phyloP scores from a whole-genome alignment of 345 rosid genomes.

The Eucalyptus tenuipes region DNA sequence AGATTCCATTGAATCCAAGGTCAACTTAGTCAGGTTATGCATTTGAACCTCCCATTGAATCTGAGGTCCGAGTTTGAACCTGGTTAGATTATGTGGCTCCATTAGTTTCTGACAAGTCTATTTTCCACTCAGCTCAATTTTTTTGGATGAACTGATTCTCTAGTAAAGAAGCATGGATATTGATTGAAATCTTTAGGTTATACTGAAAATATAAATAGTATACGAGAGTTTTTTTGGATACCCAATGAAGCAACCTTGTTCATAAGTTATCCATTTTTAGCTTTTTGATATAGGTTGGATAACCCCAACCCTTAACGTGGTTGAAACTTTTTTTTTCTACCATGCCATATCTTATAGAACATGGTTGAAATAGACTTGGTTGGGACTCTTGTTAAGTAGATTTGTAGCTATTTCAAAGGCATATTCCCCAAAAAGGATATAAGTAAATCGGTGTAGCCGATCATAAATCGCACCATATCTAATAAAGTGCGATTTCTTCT shows the following conservation, averaged over 20 bases:
- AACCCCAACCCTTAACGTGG: neutral
- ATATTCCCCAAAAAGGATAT: accelerated
- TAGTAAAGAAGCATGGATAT: neutral
- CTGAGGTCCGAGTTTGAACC: accelerated
- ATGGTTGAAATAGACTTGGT: neutral
- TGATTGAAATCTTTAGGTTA: neutral
- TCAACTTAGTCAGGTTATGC: too few relatives aligned
- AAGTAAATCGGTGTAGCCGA: too few relatives aligned
- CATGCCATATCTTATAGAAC: too few relatives aligned
- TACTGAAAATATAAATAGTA: too few relatives aligned
- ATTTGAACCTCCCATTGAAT: too few relatives aligned
- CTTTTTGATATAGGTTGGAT: neutral
- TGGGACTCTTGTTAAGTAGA: too few relatives aligned
- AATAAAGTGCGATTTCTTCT: too few relatives aligned
- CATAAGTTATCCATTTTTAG: too few relatives aligned
- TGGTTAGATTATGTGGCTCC: accelerated
- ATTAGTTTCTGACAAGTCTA: too few relatives aligned
- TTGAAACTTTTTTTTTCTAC: too few relatives aligned
- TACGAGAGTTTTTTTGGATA: neutral
- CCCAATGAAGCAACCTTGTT: neutral
- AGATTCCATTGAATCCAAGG: accelerated
- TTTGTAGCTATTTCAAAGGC: too few relatives aligned
- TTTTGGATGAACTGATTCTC: accelerated
- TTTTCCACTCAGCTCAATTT: accelerated
- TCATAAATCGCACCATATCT: too few relatives aligned